phyloP scores from a whole-genome alignment of 108 stramenopile genomes.

The Nitzschia sp. region DNA sequence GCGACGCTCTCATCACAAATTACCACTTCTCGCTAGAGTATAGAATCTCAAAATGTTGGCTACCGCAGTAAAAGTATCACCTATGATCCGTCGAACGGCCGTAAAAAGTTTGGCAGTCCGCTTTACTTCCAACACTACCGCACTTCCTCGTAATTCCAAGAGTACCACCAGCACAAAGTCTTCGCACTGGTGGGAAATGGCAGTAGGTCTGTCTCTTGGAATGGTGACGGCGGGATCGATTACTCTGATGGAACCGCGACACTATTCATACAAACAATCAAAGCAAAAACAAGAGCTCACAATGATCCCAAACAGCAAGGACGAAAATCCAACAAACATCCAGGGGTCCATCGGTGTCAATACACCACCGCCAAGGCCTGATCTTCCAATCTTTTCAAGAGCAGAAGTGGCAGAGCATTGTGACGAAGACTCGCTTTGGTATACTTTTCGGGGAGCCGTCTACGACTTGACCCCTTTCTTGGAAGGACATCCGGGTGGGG shows the following conservation, averaged over 20 bases:
- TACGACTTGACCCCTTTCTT: conserved; percentile 81
- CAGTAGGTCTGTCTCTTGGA: neutral
- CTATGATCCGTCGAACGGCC: neutral
- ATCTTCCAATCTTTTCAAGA: conserved; percentile 35
- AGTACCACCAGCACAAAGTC: neutral
- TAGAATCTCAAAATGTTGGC: neutral
- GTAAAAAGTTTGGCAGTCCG: neutral
- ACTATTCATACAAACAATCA: neutral
- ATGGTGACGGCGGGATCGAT: neutral
- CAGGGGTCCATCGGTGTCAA: conserved; percentile 2
- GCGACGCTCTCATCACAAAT: too few relatives aligned
- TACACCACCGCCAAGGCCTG: conserved; percentile 34
- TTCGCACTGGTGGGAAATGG: neutral
- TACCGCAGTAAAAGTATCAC: neutral
- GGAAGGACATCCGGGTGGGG: conserved; percentile 56
- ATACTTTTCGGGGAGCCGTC: conserved; percentile 42
- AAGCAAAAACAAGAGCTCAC: neutral
- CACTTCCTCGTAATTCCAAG: neutral
- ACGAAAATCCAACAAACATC: neutral
- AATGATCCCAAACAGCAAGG: conserved; percentile 1
- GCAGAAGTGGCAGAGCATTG: conserved; percentile 44
- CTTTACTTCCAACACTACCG: neutral
- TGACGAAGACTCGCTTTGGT: conserved; percentile 66
- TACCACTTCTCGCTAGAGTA: too few relatives aligned
- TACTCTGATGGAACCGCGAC: neutral